These are phyloP conservation scores for Hysterium pulicare DNA, from an alignment of 2,329 filamentous ascomycete genomes.

Conservation along the genomic window DNA sequence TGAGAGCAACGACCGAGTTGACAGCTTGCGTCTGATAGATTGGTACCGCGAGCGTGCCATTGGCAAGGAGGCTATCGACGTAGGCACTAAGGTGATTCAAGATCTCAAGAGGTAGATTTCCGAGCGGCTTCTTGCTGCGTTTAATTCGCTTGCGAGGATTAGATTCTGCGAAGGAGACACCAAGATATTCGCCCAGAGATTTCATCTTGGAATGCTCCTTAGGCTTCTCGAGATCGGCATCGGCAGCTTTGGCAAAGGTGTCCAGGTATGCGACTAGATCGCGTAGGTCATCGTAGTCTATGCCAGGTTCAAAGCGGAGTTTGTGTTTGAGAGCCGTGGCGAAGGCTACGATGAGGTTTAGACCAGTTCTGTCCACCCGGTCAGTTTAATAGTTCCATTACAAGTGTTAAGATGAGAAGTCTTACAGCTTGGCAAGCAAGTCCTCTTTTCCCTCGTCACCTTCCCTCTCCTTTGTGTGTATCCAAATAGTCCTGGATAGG, in stretches of 20 bases:
- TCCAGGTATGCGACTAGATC: constrained; percentile 69
- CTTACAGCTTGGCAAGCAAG: constrained; percentile 63
- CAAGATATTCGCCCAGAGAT: constrained; percentile 67
- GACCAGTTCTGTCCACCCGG: constrained; percentile 50
- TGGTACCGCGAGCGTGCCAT: constrained; percentile 54
- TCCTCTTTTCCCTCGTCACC: constrained; percentile 60
- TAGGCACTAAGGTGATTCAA: constrained; percentile 68
- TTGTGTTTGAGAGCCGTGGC: constrained; percentile 77
- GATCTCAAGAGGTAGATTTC: constrained; percentile 81
- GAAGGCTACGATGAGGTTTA: constrained; percentile 77
- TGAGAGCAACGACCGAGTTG: constrained; percentile 61
- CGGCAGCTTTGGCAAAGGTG: constrained; percentile 65
- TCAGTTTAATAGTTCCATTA: constrained; percentile 7
- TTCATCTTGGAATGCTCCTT: constrained; percentile 54
- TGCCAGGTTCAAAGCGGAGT: constrained; percentile 78
- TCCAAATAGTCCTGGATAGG: constrained; percentile 72
- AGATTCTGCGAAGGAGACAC: constrained; percentile 70
- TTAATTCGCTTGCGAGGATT: constrained; percentile 79
- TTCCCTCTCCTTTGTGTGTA: constrained; percentile 65
- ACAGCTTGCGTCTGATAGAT: constrained; percentile 61
- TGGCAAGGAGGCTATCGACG: constrained; percentile 58
- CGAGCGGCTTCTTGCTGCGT: constrained; percentile 66
- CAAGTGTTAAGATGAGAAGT: constrained; percentile 1
- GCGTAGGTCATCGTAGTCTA: constrained; percentile 70
- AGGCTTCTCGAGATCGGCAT: constrained; percentile 37